Base-by-base conservation (phyloP, 2,329 filamentous ascomycete species). In the Diaporthe vexans region DNA sequence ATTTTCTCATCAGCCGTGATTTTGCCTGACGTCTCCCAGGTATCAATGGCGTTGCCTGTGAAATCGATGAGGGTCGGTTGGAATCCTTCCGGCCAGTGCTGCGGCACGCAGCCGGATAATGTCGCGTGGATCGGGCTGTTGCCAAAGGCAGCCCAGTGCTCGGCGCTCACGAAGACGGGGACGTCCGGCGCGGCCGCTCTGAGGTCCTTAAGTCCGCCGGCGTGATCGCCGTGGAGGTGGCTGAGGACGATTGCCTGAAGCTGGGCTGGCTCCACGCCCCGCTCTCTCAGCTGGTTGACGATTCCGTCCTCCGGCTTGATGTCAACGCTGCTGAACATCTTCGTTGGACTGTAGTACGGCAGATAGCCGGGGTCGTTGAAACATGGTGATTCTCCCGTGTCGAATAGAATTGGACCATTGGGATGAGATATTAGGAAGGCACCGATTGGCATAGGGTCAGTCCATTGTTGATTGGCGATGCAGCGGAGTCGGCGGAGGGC, bases 81-180 rank as follows among this genome's bases (percentile, higher is more conserved):
- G 63, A 82, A 83, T n/a, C 75, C 70, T 40, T 77, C 74, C 2
- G 81, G 82, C 81, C 81, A 83, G 56, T 79, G 80, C 13, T 78
- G 75, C 0, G 82, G 82, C 21, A 77, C 78, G 24, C 78, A 78
- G 0, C 81, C 82, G 59, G 81, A 76, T 3, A 80, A 72, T 1
- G 77, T 77, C 4, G 81, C 82, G 40, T 77, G 77, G 17, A 80
- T 24, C 10, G 77, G 78, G 33, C 77, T 76, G 71, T 81, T 77
- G 11, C 79, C 79, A 63, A 82, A 82, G 1, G 78, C 77, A 11
- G 78, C 70, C 81, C 81, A 82, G 71, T 83, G 81, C 54, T 81
- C 78, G 8, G 76, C 73, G 57, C 76, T 77, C 33, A 81, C 67
- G 35, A 75, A 81, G 10, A 83, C 76, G 7, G 80, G 80, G 10